Base-by-base conservation (phyloP, 306 rosid species). In the Casuarina glauca region DNA sequence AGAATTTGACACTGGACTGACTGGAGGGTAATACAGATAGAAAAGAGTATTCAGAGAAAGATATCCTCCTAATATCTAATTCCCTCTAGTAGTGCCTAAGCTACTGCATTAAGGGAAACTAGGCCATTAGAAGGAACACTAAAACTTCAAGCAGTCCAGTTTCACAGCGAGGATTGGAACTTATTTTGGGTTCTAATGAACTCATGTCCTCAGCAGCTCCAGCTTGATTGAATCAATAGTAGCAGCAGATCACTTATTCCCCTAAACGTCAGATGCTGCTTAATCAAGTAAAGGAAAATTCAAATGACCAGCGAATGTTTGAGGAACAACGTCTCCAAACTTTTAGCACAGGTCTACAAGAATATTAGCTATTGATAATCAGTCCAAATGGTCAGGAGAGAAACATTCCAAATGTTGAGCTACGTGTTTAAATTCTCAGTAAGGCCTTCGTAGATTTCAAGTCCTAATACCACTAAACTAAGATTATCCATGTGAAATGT, bases 131-230 rank as follows among this genome's bases (percentile, higher is more conserved):
- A 0, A 12, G 2, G 69, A 38, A 62, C 5, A 44, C 69, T 62
- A 4, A 62, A 13, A 19, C 17, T 62, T 38, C 35, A 62, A 36
- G 69, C 69, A 36, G 44, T n/a, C 45, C 45, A 36, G n/a, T 39
- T 72, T n/a, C 41, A 16, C 6, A 5, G 12, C 12, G 42, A 58
- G 55, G 67, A 11, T 66, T 68, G 46, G 6, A 3, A 52, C 68
- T 53, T 50, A 6, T 68, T 45, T 19, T 54, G 17, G 39, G 57
- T 42, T 15, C 68, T 53, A 35, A 10, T 17, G 17, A 32, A 61
- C 32, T 49, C 62, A 51, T 67, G 74, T 66, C 70, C 70, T 67
- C 80, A 63, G 70, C 74, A 68, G 54, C 36, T 42, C 55, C 68
- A 77, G 46, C 36, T 6, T 53, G 20, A 77, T 36, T 53, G 57